Percentiles rank a stretch among this genome's conserved stretches.
phyloP scores from a whole-genome alignment of 371 early-diverging fungal genomes.

The Polyrhizophydium stewartii region DNA sequence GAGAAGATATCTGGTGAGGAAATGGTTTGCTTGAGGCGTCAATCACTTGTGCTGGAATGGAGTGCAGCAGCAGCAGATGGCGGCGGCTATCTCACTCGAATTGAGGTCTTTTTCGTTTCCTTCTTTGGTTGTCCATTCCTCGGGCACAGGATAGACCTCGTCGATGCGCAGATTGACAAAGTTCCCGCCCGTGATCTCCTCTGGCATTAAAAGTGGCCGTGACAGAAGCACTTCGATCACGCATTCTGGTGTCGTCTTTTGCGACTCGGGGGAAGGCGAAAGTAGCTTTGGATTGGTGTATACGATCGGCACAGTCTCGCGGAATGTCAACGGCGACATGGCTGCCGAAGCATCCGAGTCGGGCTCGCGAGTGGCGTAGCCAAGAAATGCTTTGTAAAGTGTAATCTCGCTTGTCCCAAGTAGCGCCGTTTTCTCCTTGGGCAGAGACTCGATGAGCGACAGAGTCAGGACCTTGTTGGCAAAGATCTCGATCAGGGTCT shows the following conservation, averaged over 20 bases:
- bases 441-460: constrained; percentile 46
- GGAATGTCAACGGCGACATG: constrained; percentile 20
- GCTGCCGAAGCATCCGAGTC: constrained; percentile 18
- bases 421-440: constrained; percentile 51
- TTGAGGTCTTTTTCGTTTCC: constrained; percentile 50
- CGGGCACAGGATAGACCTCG: constrained; percentile 46
- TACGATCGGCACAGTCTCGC: constrained; percentile 24
- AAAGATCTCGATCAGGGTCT: constrained; percentile 46
- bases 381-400: constrained; percentile 26
- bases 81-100: constrained; percentile 38
- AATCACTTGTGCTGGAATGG: no score
- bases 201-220: constrained; percentile 20
- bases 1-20: constrained; percentile 44
- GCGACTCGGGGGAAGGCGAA: constrained; percentile 18
- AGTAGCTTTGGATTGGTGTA: constrained; percentile 35
- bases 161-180: constrained; percentile 33
- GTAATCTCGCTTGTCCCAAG: constrained; percentile 38
- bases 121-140: constrained; percentile 52
- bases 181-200: constrained; percentile 33
- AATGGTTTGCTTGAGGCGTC: no score
- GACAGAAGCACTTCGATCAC: constrained; percentile 31
- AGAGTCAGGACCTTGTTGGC: constrained; percentile 40
- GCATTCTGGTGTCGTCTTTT: constrained; percentile 28
- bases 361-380: constrained; percentile 9
- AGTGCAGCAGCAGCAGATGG: no score